Conservation (phyloP, 352 stramenopile species). For the Thraustochytrium striatum region DNA sequence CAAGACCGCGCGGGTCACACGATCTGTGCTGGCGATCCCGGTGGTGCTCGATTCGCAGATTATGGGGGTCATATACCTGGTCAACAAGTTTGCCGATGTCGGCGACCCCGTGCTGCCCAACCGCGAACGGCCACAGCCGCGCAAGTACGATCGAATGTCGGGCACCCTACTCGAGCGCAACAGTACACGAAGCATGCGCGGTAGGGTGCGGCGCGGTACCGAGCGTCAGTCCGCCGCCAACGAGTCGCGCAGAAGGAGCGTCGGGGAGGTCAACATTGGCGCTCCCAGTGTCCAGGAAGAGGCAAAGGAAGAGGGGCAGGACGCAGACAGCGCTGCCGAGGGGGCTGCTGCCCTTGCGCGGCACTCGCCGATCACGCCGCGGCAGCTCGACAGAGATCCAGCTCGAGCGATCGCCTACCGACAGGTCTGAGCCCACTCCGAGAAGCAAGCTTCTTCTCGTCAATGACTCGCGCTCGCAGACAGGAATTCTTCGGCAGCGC, state of each 20-base stretch:
- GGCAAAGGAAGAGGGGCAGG: background rate
- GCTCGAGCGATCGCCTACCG: no score
- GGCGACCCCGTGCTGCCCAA: background rate
- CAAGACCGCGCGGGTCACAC: slow-evolving; percentile 58
- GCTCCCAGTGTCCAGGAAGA: background rate
- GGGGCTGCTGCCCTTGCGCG: background rate
- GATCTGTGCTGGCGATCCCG: slow-evolving; percentile 43
- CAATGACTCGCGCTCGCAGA: no score
- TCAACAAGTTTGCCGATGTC: slow-evolving; percentile 38
- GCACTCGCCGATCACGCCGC: no score
- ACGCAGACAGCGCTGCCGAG: background rate
- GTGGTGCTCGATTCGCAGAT: slow-evolving; percentile 27
- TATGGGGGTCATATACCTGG: slow-evolving; percentile 38
- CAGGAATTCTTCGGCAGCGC: background rate
- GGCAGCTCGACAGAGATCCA: no score
- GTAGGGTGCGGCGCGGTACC: background rate
- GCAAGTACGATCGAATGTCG: background rate
- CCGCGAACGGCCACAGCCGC: background rate
- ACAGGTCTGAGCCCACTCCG: no score
- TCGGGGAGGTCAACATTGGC: background rate
- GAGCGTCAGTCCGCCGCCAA: background rate
- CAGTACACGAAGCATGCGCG: background rate
- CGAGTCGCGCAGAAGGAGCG: background rate
- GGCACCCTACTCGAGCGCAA: background rate
- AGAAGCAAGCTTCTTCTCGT: no score